A percentile compares a stretch with the other conserved stretches of the same genome.
These are phyloP conservation scores for Candida taoyuanica DNA, from an alignment of 805 yeast species.

Conservation along the genomic window DNA sequence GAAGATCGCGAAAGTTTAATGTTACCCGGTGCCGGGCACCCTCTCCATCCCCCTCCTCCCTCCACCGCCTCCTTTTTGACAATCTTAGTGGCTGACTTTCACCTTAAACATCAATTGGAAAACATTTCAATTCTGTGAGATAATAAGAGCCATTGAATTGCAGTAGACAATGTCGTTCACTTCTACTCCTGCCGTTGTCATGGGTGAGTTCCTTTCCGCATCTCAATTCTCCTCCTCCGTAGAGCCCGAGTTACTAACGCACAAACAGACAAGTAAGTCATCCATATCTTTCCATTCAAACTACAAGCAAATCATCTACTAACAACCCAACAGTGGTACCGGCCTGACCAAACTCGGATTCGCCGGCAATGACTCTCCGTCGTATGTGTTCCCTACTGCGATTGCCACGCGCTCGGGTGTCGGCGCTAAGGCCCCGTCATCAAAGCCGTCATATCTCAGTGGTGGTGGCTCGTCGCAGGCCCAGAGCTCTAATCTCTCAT, in stretches of 20 bases:
- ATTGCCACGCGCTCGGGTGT: conserved; percentile 63
- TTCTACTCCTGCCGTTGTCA: conserved; percentile 86
- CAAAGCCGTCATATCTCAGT: conserved; percentile 40
- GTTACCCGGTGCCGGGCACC: no score
- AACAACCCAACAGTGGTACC: conserved; percentile 67
- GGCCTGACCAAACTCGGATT: conserved; percentile 96
- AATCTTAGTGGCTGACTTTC: background rate
- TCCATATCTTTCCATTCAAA: background rate
- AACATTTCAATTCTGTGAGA: no score
- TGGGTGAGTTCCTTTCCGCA: conserved; percentile 58
- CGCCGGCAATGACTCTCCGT: conserved; percentile 98
- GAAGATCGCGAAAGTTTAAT: background rate
- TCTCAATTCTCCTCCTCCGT: background rate
- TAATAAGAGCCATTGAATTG: background rate
- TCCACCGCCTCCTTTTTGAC: background rate
- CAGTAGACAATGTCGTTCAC: conserved; percentile 23
- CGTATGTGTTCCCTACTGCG: conserved; percentile 96
- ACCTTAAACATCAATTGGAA: no score
- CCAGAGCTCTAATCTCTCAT: conserved; percentile 22
- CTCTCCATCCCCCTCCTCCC: no score
- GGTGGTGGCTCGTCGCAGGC: conserved; percentile 24
- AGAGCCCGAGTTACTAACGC: conserved; percentile 16
- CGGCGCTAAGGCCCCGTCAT: conserved; percentile 41
- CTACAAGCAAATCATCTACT: conserved; percentile 9
- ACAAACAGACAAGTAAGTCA: conserved; percentile 22